These are phyloP conservation scores for Tolypocladium tundrense DNA, from an alignment of 2,329 filamentous ascomycete species.

Conservation along the genomic window DNA sequence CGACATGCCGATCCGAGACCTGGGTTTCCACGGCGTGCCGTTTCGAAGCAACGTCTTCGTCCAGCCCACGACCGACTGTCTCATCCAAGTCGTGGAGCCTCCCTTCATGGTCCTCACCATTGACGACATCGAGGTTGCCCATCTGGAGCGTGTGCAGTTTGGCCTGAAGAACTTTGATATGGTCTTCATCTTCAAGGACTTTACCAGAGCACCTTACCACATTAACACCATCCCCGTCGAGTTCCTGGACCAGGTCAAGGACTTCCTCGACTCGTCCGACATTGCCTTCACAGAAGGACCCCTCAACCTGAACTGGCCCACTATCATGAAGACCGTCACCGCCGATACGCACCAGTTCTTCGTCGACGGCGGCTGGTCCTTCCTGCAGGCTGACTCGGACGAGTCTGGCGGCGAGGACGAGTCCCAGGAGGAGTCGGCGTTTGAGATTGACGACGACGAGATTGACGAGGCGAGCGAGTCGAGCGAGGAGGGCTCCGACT, in stretches of 20 bases:
- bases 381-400: slow-evolving; percentile 80
- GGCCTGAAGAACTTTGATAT: slow-evolving; percentile 98
- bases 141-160: slow-evolving; percentile 92
- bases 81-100: slow-evolving; percentile 93
- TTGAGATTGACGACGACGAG: slow-evolving; percentile 82
- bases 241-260: slow-evolving; percentile 87
- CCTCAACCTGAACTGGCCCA: slow-evolving; percentile 96
- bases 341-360: slow-evolving; percentile 94
- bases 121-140: slow-evolving; percentile 91
- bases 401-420: slow-evolving; percentile 68
- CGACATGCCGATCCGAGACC: slow-evolving; percentile 91
- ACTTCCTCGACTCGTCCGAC: slow-evolving; percentile 93
- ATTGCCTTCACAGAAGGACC: slow-evolving; percentile 92
- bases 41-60: slow-evolving; percentile 93
- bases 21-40: slow-evolving; percentile 94
- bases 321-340: slow-evolving; percentile 98
- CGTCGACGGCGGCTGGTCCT: slow-evolving; percentile 87
- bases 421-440: slow-evolving; percentile 83
- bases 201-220: slow-evolving; percentile 78
- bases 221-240: slow-evolving; percentile 98
- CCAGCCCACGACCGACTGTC: slow-evolving; percentile 90
- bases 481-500: slow-evolving; percentile 79
- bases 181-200: slow-evolving; percentile 97
- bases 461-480: slow-evolving; percentile 70
- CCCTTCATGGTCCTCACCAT: slow-evolving; percentile 94